phyloP scores from a whole-genome alignment of 2,329 filamentous ascomycete genomes.

The Paramyrothecium sp. region DNA sequence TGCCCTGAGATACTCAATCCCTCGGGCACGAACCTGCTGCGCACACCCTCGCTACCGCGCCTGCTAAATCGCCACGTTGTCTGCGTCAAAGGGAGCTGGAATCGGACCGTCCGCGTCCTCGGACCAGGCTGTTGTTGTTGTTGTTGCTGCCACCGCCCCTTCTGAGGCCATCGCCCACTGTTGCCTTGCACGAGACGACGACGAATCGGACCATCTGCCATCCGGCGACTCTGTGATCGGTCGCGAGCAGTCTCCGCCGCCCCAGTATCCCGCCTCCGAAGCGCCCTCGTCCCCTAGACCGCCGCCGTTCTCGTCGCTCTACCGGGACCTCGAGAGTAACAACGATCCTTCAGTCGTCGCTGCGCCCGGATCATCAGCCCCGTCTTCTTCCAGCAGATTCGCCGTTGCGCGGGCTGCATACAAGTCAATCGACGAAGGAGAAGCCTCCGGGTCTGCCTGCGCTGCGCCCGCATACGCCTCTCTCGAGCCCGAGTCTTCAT shows the following conservation, averaged over 20 bases:
- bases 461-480: conserved; percentile 57
- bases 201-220: conserved; percentile 15
- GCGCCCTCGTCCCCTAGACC: conserved; percentile 47
- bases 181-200: conserved; percentile 17
- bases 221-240: conserved; percentile 17
- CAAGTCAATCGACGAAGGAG: conserved; percentile 17
- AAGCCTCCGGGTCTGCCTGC: conserved; percentile 34
- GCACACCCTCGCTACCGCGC: conserved; percentile 12
- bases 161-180: conserved; percentile 5
- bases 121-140: conserved; percentile 29
- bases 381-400: conserved; percentile 27
- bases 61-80: conserved; percentile 34
- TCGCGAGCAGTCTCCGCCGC: conserved; percentile 51
- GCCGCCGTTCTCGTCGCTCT: conserved; percentile 62
- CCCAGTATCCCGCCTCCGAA: conserved; percentile 58
- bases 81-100: conserved; percentile 28
- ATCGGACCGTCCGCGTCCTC: conserved; percentile 33
- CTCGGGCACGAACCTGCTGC: neutral
- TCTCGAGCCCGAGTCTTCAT: conserved; percentile 35
- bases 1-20: conserved; percentile 14
- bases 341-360: too few species aligned
- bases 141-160: too few species aligned
- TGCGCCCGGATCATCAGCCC: conserved; percentile 31
- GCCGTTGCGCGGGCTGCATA: conserved; percentile 21
- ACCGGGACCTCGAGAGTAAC: conserved; percentile 38